Percentiles rank a stretch among this genome's conserved stretches.
These are phyloP conservation scores for Polygonum maritimum DNA, from an alignment of 148 eudicot species.

Conservation along the genomic window DNA sequence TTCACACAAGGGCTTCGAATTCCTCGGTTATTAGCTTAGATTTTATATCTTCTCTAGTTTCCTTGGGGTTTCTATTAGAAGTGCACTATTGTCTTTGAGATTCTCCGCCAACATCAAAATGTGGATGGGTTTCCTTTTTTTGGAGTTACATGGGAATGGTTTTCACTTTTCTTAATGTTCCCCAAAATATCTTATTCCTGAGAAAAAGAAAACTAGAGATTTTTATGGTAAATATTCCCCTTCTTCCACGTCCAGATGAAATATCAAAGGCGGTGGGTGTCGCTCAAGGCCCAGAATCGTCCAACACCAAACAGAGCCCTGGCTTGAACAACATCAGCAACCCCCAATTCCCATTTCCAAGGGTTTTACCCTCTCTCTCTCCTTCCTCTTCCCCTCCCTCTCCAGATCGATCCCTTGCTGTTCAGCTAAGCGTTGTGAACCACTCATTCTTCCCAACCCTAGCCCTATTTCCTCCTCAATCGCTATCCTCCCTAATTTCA, in stretches of 20 bases:
- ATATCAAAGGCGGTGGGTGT: too few species aligned
- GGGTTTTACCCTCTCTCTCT: not conserved
- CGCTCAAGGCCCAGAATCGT: not conserved
- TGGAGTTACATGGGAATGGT: too few species aligned
- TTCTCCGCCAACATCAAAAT: too few species aligned
- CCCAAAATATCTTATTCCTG: too few species aligned
- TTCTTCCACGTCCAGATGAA: not conserved
- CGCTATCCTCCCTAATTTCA: not conserved
- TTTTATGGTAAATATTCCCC: not conserved
- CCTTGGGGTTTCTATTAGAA: too few species aligned
- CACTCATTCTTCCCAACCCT: constrained; percentile 1
- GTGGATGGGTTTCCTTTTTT: too few species aligned
- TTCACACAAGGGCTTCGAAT: too few species aligned
- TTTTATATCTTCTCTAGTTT: too few species aligned
- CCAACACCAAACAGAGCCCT: not conserved
- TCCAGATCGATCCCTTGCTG: constrained; percentile 1
- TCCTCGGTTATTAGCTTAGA: too few species aligned
- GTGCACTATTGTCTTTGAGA: too few species aligned
- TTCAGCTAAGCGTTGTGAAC: not conserved
- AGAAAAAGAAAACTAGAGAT: not conserved
- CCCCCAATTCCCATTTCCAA: not conserved
- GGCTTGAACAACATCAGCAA: not conserved
- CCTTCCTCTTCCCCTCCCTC: not conserved
- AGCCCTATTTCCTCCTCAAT: not conserved
- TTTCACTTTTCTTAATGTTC: too few species aligned